Percentiles rank a stretch among this genome's conserved stretches.
phyloP scores from a whole-genome alignment of 768 basidiomycete genomes.

The Krasilnikovozyma curviuscula region DNA sequence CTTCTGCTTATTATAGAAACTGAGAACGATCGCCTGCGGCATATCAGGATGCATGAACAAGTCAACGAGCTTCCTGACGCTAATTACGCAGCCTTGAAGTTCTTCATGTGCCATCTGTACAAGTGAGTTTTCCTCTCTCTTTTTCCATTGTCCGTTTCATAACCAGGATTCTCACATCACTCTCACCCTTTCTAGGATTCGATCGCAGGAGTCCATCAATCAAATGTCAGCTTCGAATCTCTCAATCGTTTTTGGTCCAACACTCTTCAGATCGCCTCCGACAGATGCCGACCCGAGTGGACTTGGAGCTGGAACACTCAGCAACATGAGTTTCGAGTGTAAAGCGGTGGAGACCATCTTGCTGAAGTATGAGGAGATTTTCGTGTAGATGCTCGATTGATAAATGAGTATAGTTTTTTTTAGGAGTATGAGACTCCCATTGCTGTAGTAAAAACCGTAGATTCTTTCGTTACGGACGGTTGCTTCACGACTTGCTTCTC shows the following conservation, averaged over 20 bases:
- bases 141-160: not conserved
- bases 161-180: not conserved
- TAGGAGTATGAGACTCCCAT: too few relatives aligned
- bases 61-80: slow-evolving; percentile 96
- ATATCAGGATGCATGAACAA: slow-evolving; percentile 87
- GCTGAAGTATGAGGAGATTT: not conserved
- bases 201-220: slow-evolving; percentile 53
- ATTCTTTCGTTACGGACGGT: too few relatives aligned
- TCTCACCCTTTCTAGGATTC: slow-evolving; percentile 37
- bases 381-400: not conserved
- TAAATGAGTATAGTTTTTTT: too few relatives aligned
- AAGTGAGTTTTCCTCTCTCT: slow-evolving; percentile 35
- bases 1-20: slow-evolving; percentile 35
- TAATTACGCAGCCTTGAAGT: slow-evolving; percentile 96
- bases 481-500: too few relatives aligned
- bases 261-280: slow-evolving; percentile 57
- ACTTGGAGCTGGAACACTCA: too few relatives aligned
- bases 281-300: slow-evolving; percentile 8
- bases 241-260: slow-evolving; percentile 95
- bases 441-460: too few relatives aligned
- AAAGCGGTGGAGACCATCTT: slow-evolving; percentile 10
- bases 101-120: slow-evolving; percentile 81
- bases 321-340: slow-evolving; percentile 12
- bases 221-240: slow-evolving; percentile 86
- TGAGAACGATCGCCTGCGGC: slow-evolving; percentile 83